A percentile compares a stretch with the other conserved stretches of the same genome.
Conservation (phyloP, 768 basidiomycete genomes). For the Tricholoma matsutake region DNA sequence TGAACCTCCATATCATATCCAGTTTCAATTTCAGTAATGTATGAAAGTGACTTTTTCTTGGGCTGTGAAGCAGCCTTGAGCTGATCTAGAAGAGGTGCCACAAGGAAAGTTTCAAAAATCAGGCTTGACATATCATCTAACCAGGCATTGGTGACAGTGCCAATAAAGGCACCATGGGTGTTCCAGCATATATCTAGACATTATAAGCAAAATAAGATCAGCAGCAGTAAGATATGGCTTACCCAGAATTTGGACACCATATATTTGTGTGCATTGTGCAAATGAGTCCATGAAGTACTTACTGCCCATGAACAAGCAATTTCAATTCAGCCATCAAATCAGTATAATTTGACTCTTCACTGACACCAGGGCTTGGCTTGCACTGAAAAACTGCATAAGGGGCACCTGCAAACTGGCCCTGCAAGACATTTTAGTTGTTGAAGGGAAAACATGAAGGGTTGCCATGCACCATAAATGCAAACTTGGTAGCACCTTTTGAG, state of each 20-base stretch:
- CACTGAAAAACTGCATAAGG: not conserved
- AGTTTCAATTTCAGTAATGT: too few relatives aligned
- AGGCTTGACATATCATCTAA: too few relatives aligned
- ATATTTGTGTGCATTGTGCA: not conserved
- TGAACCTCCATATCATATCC: too few relatives aligned
- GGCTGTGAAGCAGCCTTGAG: too few relatives aligned
- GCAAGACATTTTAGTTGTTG: not conserved
- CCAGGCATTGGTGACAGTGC: slow-evolving; percentile 2
- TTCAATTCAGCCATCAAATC: too few relatives aligned
- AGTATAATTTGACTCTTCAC: not conserved
- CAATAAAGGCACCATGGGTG: not conserved
- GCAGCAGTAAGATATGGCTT: not conserved
- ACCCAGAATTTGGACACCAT: not conserved
- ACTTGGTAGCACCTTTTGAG: slow-evolving; percentile 4
- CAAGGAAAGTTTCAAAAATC: too few relatives aligned
- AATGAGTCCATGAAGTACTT: not conserved
- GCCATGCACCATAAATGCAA: not conserved
- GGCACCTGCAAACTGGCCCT: not conserved
- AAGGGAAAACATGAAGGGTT: not conserved
- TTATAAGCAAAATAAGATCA: not conserved
- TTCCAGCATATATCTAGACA: not conserved
- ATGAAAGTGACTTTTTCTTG: too few relatives aligned
- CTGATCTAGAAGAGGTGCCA: too few relatives aligned
- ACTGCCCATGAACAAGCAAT: too few relatives aligned
- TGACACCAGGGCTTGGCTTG: not conserved